Evolutionary conservation across 73 alveolate species (phyloP).

Genomic region (Uronychia binucleata): DNA sequence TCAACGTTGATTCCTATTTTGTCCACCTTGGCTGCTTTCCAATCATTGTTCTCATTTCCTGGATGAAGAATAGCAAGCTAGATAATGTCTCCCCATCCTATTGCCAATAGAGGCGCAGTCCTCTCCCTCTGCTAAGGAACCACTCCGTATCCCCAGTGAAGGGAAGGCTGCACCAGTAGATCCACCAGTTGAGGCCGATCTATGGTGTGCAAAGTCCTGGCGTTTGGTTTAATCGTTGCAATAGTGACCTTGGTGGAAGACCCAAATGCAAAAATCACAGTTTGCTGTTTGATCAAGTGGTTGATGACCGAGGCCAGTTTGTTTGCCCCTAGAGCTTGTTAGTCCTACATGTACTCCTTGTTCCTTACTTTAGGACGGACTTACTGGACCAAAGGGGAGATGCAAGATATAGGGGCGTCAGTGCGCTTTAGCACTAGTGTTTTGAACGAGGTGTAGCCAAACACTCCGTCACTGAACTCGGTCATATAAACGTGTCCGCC

Average conservation of each 20-base stretch:
- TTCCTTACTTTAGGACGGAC: neutral
- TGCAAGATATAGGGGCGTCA: slow-evolving; percentile 36
- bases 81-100: slow-evolving; percentile 43
- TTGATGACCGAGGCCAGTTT: neutral
- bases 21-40: neutral
- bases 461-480: slow-evolving; percentile 12
- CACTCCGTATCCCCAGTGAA: slow-evolving; percentile 38
- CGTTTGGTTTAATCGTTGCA: slow-evolving; percentile 24
- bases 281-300: neutral
- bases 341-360: neutral
- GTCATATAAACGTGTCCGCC: slow-evolving; percentile 40
- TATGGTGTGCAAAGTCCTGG: slow-evolving; percentile 4
- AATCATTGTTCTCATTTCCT: slow-evolving; percentile 16
- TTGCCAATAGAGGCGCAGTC: slow-evolving; percentile 26
- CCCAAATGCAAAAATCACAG: slow-evolving; percentile 38
- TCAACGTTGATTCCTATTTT: slow-evolving; percentile 15
- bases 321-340: neutral
- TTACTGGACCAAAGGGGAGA: slow-evolving; percentile 18
- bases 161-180: slow-evolving; percentile 21
- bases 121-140: slow-evolving; percentile 43
- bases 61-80: slow-evolving; percentile 11
- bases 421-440: slow-evolving; percentile 18
- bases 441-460: slow-evolving; percentile 17
- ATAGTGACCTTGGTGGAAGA: slow-evolving; percentile 16
- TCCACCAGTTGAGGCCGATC: slow-evolving; percentile 39